These are phyloP conservation scores for Botryotinia globosa DNA, from an alignment of 2,329 filamentous ascomycete species.

Conservation along the genomic window DNA sequence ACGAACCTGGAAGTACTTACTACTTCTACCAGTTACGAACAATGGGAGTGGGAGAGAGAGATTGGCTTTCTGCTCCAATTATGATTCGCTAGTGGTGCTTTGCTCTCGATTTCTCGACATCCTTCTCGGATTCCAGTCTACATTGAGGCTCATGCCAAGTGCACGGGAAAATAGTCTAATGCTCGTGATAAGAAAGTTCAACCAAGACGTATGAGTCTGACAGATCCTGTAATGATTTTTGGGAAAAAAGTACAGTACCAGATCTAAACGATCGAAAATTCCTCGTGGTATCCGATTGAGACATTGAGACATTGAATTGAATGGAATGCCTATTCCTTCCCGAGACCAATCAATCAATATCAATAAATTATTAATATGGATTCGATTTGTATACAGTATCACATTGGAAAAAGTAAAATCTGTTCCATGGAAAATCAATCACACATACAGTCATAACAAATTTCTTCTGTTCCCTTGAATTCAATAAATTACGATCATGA, in stretches of 20 bases:
- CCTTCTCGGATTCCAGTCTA: neutral
- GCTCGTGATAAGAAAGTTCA: neutral
- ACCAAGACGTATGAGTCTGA: neutral
- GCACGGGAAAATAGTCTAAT: neutral
- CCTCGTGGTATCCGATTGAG: slow-evolving; percentile 9
- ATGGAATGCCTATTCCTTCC: neutral
- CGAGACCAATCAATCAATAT: slow-evolving; percentile 10
- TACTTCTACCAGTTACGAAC: neutral
- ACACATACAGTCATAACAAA: neutral
- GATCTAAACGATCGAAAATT: neutral
- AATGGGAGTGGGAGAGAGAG: neutral
- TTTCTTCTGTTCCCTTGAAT: neutral
- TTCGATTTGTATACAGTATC: neutral
- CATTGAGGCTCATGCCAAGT: neutral
- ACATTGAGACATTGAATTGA: neutral
- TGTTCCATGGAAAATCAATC: neutral
- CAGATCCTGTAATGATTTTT: neutral
- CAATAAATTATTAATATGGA: neutral
- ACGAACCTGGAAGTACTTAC: no score
- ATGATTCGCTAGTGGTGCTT: neutral
- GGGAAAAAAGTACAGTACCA: neutral
- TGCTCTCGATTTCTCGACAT: neutral
- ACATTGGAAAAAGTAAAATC: neutral
- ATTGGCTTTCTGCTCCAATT: neutral
- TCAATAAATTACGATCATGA: neutral